Evolutionary conservation across 106 monocot genomes (phyloP).

Genomic region (Acanthochlamys bracteata): DNA sequence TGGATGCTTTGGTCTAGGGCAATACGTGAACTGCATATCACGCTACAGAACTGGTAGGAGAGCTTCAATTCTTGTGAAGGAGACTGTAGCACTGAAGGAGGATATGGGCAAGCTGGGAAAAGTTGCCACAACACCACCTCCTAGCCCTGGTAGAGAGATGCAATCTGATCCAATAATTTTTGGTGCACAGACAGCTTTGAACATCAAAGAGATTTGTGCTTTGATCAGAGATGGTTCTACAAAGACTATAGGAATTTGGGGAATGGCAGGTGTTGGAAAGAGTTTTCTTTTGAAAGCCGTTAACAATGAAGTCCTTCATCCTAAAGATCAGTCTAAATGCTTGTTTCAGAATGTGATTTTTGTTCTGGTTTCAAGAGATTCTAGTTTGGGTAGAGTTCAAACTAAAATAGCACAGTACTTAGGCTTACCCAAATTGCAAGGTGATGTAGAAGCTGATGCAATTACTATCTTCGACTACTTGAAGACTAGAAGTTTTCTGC

Average conservation of each 20-base stretch:
- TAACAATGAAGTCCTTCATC: conserved; percentile 2
- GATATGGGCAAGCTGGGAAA: not conserved
- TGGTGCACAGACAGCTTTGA: not conserved
- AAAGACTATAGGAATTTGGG: conserved; percentile 1
- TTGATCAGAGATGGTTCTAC: not conserved
- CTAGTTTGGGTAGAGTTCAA: conserved; percentile 1
- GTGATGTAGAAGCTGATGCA: not conserved
- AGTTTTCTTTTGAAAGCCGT: conserved; percentile 2
- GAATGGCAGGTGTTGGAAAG: not conserved
- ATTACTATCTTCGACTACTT: conserved; percentile 4
- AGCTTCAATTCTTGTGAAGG: not conserved
- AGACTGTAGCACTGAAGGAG: not conserved
- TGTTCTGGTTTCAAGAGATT: not conserved
- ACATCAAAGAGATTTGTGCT: not conserved
- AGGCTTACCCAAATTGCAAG: not conserved
- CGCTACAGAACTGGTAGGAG: not conserved
- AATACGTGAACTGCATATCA: not conserved
- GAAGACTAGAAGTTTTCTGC: conserved; percentile 8
- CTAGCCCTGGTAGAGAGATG: not conserved
- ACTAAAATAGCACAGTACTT: not conserved
- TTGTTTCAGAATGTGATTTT: not conserved
- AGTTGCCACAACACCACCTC: not conserved
- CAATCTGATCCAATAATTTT: not conserved
- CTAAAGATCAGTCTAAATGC: not conserved
- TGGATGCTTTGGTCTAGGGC: not conserved